Conservation (phyloP, 306 rosid genomes). For the Trichosanthes cucumerina region DNA sequence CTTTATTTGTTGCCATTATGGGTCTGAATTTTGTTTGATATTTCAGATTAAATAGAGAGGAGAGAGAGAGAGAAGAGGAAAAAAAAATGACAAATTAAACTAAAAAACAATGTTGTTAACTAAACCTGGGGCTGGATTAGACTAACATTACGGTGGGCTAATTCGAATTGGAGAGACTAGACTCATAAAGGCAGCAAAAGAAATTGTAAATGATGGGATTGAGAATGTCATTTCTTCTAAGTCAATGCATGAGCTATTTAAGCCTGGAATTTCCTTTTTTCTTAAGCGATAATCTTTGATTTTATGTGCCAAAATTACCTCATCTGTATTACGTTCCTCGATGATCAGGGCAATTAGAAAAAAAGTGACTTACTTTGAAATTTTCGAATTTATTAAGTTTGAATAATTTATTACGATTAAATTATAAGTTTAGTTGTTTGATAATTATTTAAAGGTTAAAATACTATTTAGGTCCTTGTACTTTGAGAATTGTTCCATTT, state of each 20-base stretch:
- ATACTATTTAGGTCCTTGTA: too few species aligned
- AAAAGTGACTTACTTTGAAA: not conserved
- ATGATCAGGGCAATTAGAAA: not conserved
- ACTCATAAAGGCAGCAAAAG: too few species aligned
- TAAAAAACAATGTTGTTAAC: not conserved
- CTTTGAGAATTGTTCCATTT: too few species aligned
- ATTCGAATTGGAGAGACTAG: too few species aligned
- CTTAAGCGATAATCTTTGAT: not conserved
- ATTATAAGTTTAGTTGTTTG: too few species aligned
- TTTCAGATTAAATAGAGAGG: not conserved
- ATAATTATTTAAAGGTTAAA: too few species aligned
- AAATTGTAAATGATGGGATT: too few species aligned
- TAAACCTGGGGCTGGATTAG: conserved; percentile 26
- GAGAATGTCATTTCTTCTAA: not conserved
- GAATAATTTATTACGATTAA: too few species aligned
- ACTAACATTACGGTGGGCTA: conserved; percentile 29
- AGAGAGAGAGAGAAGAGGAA: too few species aligned
- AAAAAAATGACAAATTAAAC: too few species aligned
- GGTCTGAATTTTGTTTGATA: not conserved
- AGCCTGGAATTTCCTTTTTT: not conserved
- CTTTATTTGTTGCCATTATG: conserved; percentile 31
- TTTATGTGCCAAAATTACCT: not conserved
- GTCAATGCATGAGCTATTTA: not conserved
- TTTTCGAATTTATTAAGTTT: too few species aligned
- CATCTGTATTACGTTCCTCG: not conserved